Evolutionary conservation across 305 asterid genomes (phyloP), one percentile per base, ranked within the genome.

Genomic region (Fraxinus xanthoxyloides): DNA sequence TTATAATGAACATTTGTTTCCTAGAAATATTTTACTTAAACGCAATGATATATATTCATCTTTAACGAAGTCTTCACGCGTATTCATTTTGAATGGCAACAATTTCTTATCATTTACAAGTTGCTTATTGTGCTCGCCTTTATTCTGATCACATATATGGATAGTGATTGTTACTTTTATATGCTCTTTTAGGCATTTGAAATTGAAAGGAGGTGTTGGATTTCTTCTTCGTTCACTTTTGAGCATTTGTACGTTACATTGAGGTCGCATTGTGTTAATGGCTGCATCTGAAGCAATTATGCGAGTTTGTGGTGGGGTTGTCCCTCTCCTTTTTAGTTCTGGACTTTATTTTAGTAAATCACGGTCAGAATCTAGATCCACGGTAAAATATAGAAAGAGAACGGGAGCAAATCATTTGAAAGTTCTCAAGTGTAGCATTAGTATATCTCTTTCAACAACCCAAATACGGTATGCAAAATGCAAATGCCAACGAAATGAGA

Each of bases 401-500:
- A 86, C 79, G 81, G 48, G 48, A 19, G 28, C 83, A n/a, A 82
- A 75, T 21, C 81, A 24, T 63, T 51, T 79, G 59, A 82, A 79
- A 67, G 70, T 76, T 76, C 83, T 79, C 26, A 83, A 77, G 43
- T 87, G 81, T 59, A 72, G 84, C 72, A 73, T 77, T 51, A 67
- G 65, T 81, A 61, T 76, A 65, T 65, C 63, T 79, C 77, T 74
- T 59, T 4, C 81, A 31, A 63, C 81, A 38, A 80, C 79, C 69
- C 82, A 69, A 77, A 84, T 77, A 31, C 31, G 81, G 80, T 72
- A 63, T 24, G 24, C 28, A 81, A 84, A 75, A 51, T 89, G 91
- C 87, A 87, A 87, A 79, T 92, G 97, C 85, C 90, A 89, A 79
- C 84, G 72, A 82, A 77, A 89, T 63, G 93, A 90, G 77, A 85